Evolutionary conservation across 306 rosid species (phyloP).

Genomic region (Sphenostylis stenocarpa): DNA sequence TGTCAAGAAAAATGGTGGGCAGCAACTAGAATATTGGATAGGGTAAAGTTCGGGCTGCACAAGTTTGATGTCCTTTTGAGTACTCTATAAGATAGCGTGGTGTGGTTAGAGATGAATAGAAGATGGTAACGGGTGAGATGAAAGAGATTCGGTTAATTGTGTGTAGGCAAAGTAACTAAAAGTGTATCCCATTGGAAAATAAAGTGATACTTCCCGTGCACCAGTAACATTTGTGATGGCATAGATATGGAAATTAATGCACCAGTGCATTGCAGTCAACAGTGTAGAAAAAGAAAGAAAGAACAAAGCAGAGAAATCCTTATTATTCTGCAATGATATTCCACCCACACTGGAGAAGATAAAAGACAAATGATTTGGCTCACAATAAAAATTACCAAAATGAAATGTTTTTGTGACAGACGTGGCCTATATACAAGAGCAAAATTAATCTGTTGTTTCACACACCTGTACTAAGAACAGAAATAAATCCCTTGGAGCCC

Average conservation of each 20-base stretch:
- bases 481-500: constrained; percentile 5
- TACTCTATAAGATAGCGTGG: background rate
- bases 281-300: constrained; percentile 7
- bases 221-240: constrained; percentile 20
- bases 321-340: constrained; percentile 43
- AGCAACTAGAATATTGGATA: constrained; percentile 24
- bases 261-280: constrained; percentile 33
- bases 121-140: background rate
- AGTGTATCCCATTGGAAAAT: background rate
- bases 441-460: constrained; percentile 36
- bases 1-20: constrained; percentile 38
- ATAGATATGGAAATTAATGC: constrained; percentile 34
- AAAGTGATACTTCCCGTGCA: constrained; percentile 16
- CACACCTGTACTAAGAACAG: constrained; percentile 40
- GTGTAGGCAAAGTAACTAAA: constrained; percentile 26
- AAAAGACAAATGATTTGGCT: constrained; percentile 37
- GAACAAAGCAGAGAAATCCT: constrained; percentile 31
- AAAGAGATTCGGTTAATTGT: constrained; percentile 16
- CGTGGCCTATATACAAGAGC: constrained; percentile 40
- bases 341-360: constrained; percentile 35
- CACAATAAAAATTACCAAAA: constrained; percentile 31
- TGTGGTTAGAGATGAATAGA: background rate
- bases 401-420: constrained; percentile 33
- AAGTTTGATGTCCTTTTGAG: constrained; percentile 8
- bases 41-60: constrained; percentile 8